Percentiles rank a stretch among this genome's conserved stretches.
Evolutionary conservation across 495 filamentous ascomycete species (phyloP).

Genomic region (Pyronema omphalodes): DNA sequence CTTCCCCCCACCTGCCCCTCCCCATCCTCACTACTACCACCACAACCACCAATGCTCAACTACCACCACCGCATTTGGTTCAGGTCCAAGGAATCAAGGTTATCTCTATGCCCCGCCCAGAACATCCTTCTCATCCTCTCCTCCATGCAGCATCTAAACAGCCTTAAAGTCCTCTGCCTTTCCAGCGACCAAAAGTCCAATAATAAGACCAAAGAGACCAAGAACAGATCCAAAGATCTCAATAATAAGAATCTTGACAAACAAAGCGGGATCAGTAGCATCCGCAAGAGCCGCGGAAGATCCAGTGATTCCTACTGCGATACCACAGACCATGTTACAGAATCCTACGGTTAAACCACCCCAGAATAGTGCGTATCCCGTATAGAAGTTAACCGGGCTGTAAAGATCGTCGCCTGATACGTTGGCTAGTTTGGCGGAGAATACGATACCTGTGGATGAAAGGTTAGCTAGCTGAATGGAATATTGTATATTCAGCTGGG

Average conservation of each 20-base stretch:
- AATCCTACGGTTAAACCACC: conserved; percentile 77
- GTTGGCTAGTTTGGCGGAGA: conserved; percentile 61
- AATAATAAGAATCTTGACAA: conserved; percentile 96
- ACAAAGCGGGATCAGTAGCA: conserved; percentile 85
- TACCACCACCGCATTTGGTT: too few relatives aligned
- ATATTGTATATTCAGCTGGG: background rate
- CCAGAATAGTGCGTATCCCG: conserved; percentile 96
- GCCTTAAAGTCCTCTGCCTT: conserved; percentile 55
- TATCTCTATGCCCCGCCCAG: too few relatives aligned
- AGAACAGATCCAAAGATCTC: conserved; percentile 99
- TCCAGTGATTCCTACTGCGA: conserved; percentile 94
- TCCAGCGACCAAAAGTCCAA: conserved; percentile 69
- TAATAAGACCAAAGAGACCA: conserved; percentile 92
- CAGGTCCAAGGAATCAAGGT: too few relatives aligned
- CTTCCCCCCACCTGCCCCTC: too few relatives aligned
- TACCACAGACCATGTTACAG: conserved; percentile 90
- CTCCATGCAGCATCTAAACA: background rate
- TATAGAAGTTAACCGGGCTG: conserved; percentile 63
- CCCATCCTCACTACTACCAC: too few relatives aligned
- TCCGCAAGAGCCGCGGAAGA: conserved; percentile 91
- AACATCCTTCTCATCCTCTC: background rate
- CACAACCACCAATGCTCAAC: too few relatives aligned
- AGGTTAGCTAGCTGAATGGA: background rate
- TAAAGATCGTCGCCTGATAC: conserved; percentile 33
- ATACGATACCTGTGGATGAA: conserved; percentile 46